These are phyloP conservation scores for Linum usitatissimum DNA, from an alignment of 345 rosid species.

Conservation along the genomic window DNA sequence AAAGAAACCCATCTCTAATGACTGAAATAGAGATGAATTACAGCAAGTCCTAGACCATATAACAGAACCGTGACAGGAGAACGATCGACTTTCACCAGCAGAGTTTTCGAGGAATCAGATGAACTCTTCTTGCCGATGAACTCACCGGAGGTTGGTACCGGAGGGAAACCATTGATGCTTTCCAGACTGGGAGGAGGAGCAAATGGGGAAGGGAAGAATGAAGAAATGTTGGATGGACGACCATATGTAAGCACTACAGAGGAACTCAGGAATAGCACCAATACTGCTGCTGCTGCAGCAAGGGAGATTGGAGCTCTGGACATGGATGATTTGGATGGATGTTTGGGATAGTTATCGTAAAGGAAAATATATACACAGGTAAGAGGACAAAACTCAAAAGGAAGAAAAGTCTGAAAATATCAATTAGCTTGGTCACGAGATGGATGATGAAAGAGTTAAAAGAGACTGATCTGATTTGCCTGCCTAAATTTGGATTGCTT, in stretches of 20 bases:
- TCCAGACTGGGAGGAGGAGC: slow-evolving; percentile 27
- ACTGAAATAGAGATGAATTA: too few relatives aligned
- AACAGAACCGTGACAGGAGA: too few relatives aligned
- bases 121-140: slow-evolving; percentile 34
- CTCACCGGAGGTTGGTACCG: slow-evolving; percentile 42
- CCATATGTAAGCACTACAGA: slow-evolving; percentile 44
- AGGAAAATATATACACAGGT: slow-evolving; percentile 3
- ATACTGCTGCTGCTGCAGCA: slow-evolving; percentile 14
- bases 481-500: slow-evolving; percentile 1
- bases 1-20: too few relatives aligned
- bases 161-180: slow-evolving; percentile 21
- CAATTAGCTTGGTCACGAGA: slow-evolving; percentile 26
- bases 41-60: too few relatives aligned
- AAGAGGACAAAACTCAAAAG: background rate
- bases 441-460: slow-evolving; percentile 12
- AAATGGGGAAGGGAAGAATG: slow-evolving; percentile 54
- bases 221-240: slow-evolving; percentile 47
- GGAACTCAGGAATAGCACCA: slow-evolving; percentile 32
- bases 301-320: slow-evolving; percentile 22
- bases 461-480: background rate
- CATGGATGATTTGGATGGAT: slow-evolving; percentile 20
- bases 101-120: slow-evolving; percentile 8
- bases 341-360: background rate
- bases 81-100: background rate
- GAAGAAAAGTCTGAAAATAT: background rate